These are phyloP conservation scores for Kwoniella sp. DNA, from an alignment of 768 basidiomycete species.

Conservation along the genomic window DNA sequence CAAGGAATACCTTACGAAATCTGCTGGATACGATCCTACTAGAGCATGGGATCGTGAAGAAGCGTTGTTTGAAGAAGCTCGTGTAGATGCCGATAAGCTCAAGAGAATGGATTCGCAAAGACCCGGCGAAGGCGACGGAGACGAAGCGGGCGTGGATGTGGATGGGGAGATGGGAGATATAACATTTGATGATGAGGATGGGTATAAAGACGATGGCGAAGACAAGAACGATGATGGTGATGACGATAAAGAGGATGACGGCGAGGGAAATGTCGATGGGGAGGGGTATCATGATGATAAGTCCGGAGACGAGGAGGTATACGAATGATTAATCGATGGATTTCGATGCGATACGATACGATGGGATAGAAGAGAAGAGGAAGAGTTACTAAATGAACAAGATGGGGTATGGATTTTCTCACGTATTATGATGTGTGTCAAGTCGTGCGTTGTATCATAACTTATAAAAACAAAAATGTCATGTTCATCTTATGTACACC, in stretches of 20 bases:
- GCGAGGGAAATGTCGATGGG: not conserved
- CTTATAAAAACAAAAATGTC: no score
- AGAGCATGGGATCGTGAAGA: slow-evolving; percentile 30
- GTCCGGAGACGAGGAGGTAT: not conserved
- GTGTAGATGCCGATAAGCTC: slow-evolving; percentile 27
- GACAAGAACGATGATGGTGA: slow-evolving; percentile 1
- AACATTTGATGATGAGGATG: not conserved
- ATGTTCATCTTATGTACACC: no score
- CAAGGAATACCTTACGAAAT: slow-evolving; percentile 30
- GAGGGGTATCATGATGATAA: not conserved
- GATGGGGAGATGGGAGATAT: not conserved
- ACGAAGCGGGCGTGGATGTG: slow-evolving; percentile 1
- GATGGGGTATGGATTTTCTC: no score
- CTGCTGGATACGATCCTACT: slow-evolving; percentile 34
- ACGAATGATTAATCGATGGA: not conserved
- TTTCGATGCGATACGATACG: no score
- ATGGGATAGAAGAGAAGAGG: no score
- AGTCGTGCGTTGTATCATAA: no score
- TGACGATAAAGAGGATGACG: not conserved
- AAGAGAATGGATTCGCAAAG: slow-evolving; percentile 3
- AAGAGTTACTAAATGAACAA: no score
- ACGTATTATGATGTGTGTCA: no score
- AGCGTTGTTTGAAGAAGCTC: slow-evolving; percentile 30
- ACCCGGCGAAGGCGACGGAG: not conserved
- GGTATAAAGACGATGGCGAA: slow-evolving; percentile 6